Base-by-base conservation (phyloP, 2,329 filamentous ascomycete genomes). In the Neofusicoccum cordaticola region DNA sequence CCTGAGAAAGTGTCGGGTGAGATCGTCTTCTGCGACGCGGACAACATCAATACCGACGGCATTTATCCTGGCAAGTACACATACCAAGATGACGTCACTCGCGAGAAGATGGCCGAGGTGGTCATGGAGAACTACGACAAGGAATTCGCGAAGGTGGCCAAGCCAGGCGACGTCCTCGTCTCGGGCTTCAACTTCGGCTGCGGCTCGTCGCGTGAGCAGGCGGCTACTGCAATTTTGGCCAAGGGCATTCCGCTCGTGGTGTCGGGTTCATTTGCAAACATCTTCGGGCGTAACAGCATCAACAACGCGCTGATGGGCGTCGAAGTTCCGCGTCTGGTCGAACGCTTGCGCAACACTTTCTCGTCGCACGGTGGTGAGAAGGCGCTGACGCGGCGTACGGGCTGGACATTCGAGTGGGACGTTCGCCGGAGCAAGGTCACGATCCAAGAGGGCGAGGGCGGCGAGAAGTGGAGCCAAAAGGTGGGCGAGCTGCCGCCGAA, bases 81-180 rank as follows among this genome's bases (percentile, higher is more conserved):
- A 0, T 98, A 98, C 78, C 92, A 96, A 74, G 93, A 98, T 73
- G 85, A 91, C 71, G 83, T 98, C 0, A 80, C 90, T 0, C 81
- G 79, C 0, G 89, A 92, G 67, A 87, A 87, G 64, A 97, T 98
- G 94, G 92, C 92, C 0, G 82, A 90, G 69, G 93, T 93, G 0
- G 93, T 90, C 77, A 97, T 98, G 93, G 85, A 90, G 75, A 98
- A 98, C 83, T 98, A 97, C 79, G 94, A 98, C 74, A 79, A 84
- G 0, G 75, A 81, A 0, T 97, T 97, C 74, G 77, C 83, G 9
- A 76, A 79, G 0, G 81, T 88, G 41, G 88, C 90, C 51, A 84
- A 85, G 68, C 74, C 85, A 0, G 88, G 87, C 56, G 93, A 98
- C 71, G 91, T 97, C 63, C 85, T 97, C 0, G 93, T 97, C 0